phyloP scores from a whole-genome alignment of 2,329 filamentous ascomycete species.

The Metarhizium album region DNA sequence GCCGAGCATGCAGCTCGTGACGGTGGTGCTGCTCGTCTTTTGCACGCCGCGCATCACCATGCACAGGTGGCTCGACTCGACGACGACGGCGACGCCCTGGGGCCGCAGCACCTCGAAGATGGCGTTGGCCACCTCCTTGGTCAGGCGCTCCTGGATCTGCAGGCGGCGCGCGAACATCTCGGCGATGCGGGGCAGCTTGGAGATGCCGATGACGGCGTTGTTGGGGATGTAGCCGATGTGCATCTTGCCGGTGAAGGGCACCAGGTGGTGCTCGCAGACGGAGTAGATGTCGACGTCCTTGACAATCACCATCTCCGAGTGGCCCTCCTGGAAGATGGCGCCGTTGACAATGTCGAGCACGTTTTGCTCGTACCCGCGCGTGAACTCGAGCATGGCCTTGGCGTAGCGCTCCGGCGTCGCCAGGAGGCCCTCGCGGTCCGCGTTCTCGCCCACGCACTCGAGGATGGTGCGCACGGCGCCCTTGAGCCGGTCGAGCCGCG shows the following conservation, averaged over 20 bases:
- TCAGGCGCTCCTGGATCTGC: constrained; percentile 93
- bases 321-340: constrained; percentile 91
- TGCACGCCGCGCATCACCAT: constrained; percentile 99
- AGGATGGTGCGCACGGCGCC: constrained; percentile 55
- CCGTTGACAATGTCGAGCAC: constrained; percentile 83
- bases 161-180: constrained; percentile 92
- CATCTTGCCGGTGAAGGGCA: constrained; percentile 98
- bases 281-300: constrained; percentile 95
- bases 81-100: constrained; percentile 90
- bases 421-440: constrained; percentile 52
- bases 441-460: constrained; percentile 59
- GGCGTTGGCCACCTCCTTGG: constrained; percentile 89
- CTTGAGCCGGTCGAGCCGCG: not conserved
- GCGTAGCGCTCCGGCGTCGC: constrained; percentile 78
- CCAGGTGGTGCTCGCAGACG: constrained; percentile 93
- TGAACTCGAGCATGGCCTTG: constrained; percentile 91
- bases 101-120: constrained; percentile 89
- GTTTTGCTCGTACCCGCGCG: constrained; percentile 94
- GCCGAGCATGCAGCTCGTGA: constrained; percentile 95
- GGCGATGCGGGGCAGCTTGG: constrained; percentile 88
- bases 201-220: constrained; percentile 84
- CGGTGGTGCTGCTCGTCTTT: constrained; percentile 77
- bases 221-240: constrained; percentile 97
- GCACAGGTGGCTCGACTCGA: constrained; percentile 93
- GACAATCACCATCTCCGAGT: constrained; percentile 95